Percentiles rank a stretch among this genome's conserved stretches.
These are phyloP conservation scores for Fusarium torreyae DNA, from an alignment of 2,329 filamentous ascomycete genomes.

Conservation along the genomic window DNA sequence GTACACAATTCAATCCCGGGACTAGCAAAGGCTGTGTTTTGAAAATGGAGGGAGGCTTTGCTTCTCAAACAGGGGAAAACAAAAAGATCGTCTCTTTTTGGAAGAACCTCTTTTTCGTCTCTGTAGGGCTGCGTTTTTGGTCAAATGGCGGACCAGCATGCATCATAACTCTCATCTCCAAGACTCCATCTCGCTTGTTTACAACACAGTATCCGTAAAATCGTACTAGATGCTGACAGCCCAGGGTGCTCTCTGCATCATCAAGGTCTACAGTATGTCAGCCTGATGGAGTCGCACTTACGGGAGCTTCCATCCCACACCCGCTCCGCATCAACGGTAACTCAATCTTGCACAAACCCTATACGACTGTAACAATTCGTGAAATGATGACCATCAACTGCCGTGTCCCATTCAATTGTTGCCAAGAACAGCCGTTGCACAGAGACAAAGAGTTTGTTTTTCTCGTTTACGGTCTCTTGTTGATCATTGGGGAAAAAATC, in stretches of 20 bases:
- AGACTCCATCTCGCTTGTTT: not conserved
- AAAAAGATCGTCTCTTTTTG: conserved; percentile 6
- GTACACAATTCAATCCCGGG: conserved; percentile 27
- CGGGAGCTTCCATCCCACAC: conserved; percentile 21
- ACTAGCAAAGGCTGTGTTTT: conserved; percentile 42
- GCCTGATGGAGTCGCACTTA: conserved; percentile 12
- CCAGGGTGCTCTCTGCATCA: conserved; percentile 1
- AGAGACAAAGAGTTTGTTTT: conserved; percentile 2
- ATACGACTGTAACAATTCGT: not conserved
- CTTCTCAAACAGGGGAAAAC: conserved; percentile 6
- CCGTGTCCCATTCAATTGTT: conserved; percentile 1
- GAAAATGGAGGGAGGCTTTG: conserved; percentile 37
- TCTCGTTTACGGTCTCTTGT: conserved; percentile 18
- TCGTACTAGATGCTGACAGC: conserved; percentile 23
- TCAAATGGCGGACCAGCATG: not conserved
- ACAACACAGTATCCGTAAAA: not conserved
- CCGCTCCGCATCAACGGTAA: conserved; percentile 17
- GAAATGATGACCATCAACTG: not conserved
- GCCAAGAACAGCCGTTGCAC: not conserved
- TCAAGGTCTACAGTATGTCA: conserved; percentile 17
- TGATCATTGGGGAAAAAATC: conserved; percentile 29
- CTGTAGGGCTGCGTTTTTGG: conserved; percentile 19
- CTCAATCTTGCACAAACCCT: conserved; percentile 24
- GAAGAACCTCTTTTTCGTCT: conserved; percentile 1
- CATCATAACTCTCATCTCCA: not conserved